Evolutionary conservation across 768 basidiomycete genomes (phyloP), one percentile per base, ranked within the genome.

Genomic region (Lyophyllum semitale): DNA sequence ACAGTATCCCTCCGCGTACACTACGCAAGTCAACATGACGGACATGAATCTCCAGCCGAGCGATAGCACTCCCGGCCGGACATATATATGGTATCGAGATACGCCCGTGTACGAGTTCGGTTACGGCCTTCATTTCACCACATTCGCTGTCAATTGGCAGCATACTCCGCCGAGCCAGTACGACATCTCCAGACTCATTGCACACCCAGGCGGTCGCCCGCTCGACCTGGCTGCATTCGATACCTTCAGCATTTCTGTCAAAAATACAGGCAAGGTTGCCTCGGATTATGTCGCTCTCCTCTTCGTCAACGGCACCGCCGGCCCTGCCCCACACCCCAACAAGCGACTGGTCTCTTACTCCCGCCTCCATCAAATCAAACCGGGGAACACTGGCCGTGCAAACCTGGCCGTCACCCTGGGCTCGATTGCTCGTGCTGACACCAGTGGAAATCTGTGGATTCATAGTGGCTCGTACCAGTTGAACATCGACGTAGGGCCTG

Each of bases 281-380:
- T 84, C 82, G 11, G 83, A 85, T 66, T 84, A 81, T 59, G 79
- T 82, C 22, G 75, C 81, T 8, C 72, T 84, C 49, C 68, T 83
- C 13, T 85, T 84, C 68, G 63, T 77, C 54, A 77, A 73, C 45
- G 75, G 77, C 23, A 71, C 71, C 4, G 75, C 71, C 23, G 83
- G 83, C 2, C 81, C 82, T 2, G 62, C 75, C 15, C 83, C 83
- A 0, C 73, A 72, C 50, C 82, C 82, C 20, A 79, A 79, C 51
- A 83, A 84, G 65, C 66, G 75, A 56, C 77, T 84, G 45, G 71
- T 81, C 7, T 68, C 77, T 2, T 85, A 82, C 63, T 69, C 73
- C 15, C 79, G 82, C 18, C 49, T 71, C 9, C 67, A 69, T 44
- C 46, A 59, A 3, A 69, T 74, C 47, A 38, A 57, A 5, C 53